Evolutionary conservation across 2,329 filamentous ascomycete species (phyloP), one percentile per base, ranked within the genome.

Genomic region (Orbilia blumenaviensis): DNA sequence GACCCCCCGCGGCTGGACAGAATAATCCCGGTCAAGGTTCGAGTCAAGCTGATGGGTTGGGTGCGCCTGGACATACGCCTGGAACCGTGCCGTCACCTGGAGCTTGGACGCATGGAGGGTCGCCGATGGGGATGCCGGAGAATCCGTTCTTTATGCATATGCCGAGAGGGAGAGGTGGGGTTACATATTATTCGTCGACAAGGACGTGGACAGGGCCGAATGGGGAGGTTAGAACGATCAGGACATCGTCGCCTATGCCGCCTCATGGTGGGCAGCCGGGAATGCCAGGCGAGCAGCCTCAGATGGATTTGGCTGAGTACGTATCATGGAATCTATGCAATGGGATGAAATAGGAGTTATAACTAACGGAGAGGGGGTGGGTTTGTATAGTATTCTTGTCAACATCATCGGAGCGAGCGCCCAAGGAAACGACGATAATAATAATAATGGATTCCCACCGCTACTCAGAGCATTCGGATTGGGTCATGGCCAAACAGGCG

Each of bases 401-500:
- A 75, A 66, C 56, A 68, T 75, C 16, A 46, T 75, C 16, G 71
- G 71, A 42, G 60, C 67, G 16, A 29, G 23, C 27, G 50, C 60
- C 16, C 63, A 75, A 4, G 32, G 16, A 1, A 42, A 60, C 46
- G 71, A 64, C 14, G 27, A 29, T 8, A 44, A 64, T 16, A 63
- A 64, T 9, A 36, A 29, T 8, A 44, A 64, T 16, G 71, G 54
- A 50, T 50, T 75, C n/a, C 58, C 71, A 42, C 63, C 54, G n/a
- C 66, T 75, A 41, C 32, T 75, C 4, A 60, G 64, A 32, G 71
- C 71, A 10, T 63, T 79, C 69, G 77, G 72, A 21, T 34, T 77
- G 29, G 66, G 66, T 16, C 69, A 75, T 29, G 67, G 68, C 80
- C 81, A 50, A 14, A 86, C 88, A 72, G 92, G 93, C 18, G 94